phyloP scores from a whole-genome alignment of 768 basidiomycete species.

The Naematelia aurantialba region DNA sequence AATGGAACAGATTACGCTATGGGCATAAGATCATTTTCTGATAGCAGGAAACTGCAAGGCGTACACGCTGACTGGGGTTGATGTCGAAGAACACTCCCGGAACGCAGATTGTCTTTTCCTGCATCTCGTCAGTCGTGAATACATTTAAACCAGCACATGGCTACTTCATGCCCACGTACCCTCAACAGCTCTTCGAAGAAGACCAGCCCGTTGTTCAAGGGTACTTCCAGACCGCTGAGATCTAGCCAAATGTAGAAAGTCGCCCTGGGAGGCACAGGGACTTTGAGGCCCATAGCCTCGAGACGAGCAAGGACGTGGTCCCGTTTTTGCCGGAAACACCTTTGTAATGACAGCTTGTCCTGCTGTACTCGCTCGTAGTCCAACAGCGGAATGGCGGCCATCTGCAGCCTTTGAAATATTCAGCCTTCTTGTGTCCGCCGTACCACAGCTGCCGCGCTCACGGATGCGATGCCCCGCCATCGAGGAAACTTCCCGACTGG shows the following conservation, averaged over 20 bases:
- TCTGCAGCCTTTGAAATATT: slow-evolving; percentile 61
- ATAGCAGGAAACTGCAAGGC: not conserved
- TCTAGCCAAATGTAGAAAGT: slow-evolving; percentile 97
- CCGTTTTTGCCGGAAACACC: slow-evolving; percentile 84
- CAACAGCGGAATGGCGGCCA: slow-evolving; percentile 79
- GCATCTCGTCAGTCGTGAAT: not conserved
- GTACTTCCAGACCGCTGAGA: slow-evolving; percentile 70
- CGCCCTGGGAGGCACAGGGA: slow-evolving; percentile 57
- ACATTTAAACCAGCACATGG: not conserved
- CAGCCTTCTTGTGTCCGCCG: not conserved
- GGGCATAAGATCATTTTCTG: not conserved
- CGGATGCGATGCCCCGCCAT: slow-evolving; percentile 93
- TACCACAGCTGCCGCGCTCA: slow-evolving; percentile 51
- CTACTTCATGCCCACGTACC: slow-evolving; percentile 55
- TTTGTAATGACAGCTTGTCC: slow-evolving; percentile 81
- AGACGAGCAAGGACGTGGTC: slow-evolving; percentile 84
- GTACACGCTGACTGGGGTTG: slow-evolving; percentile 56
- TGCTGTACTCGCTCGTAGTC: slow-evolving; percentile 63
- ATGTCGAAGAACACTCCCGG: slow-evolving; percentile 75
- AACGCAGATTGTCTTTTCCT: slow-evolving; percentile 67
- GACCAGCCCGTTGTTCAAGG: slow-evolving; percentile 82
- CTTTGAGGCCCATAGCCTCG: slow-evolving; percentile 69
- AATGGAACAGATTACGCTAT: slow-evolving; percentile 71
- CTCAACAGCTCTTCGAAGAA: slow-evolving; percentile 94
- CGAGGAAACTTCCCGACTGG: slow-evolving; percentile 90